Percentiles rank a stretch among this genome's conserved stretches.
phyloP scores from a whole-genome alignment of 495 filamentous ascomycete genomes.

The Penicillium riverlandense region DNA sequence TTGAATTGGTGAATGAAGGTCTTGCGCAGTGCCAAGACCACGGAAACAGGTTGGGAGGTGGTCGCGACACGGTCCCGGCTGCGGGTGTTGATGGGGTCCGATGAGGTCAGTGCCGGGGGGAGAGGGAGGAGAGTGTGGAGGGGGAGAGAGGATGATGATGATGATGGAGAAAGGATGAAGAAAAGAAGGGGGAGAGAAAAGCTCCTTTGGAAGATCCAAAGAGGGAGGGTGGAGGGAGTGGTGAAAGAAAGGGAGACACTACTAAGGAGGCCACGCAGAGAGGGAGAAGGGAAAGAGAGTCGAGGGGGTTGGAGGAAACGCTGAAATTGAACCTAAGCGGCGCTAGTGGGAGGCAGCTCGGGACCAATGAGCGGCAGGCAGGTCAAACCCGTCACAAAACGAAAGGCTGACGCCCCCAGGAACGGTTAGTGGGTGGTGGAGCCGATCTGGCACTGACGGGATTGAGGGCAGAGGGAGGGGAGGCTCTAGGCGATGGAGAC shows the following conservation, averaged over 20 bases:
- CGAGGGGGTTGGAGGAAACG: slow-evolving; percentile 43
- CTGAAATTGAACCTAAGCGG: slow-evolving; percentile 36
- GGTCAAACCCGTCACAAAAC: slow-evolving; percentile 33
- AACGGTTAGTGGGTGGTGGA: slow-evolving; percentile 31
- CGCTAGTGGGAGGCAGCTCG: slow-evolving; percentile 37
- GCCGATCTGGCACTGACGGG: slow-evolving; percentile 23
- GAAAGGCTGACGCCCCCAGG: slow-evolving; percentile 23
- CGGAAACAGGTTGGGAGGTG: no score
- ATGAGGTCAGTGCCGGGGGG: background rate
- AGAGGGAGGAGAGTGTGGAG: slow-evolving; percentile 6
- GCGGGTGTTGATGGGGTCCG: no score
- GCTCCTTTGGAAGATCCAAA: background rate
- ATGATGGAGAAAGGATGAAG: background rate
- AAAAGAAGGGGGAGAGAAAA: slow-evolving; percentile 3
- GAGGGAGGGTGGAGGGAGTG: background rate
- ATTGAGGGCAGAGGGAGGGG: no score
- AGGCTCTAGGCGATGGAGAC: slow-evolving; percentile 12
- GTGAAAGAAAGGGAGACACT: slow-evolving; percentile 8
- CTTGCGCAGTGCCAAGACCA: no score
- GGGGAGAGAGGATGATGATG: no score
- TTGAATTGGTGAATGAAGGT: no score
- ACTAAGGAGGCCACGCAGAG: slow-evolving; percentile 13
- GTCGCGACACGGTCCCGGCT: no score
- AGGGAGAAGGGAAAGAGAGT: slow-evolving; percentile 27
- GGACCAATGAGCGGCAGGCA: slow-evolving; percentile 8